Percentiles rank a stretch among this genome's conserved stretches.
Conservation (phyloP, 805 yeast species). For the Candida berthetii region DNA sequence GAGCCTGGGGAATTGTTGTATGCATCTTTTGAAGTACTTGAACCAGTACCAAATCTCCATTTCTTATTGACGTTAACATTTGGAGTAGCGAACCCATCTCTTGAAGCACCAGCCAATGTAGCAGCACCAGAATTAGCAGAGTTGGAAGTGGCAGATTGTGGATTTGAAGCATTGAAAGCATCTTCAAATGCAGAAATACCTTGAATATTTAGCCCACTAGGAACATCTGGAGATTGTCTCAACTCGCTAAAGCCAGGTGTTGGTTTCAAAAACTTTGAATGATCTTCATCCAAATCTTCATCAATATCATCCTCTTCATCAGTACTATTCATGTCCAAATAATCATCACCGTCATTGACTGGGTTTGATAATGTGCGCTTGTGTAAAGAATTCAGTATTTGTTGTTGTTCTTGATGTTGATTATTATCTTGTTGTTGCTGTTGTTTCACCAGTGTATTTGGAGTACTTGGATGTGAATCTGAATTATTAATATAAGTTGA, state of each 20-base stretch:
- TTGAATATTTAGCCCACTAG: constrained; percentile 16
- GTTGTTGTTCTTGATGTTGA: too few relatives aligned
- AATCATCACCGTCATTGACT: constrained; percentile 8
- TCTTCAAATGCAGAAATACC: constrained; percentile 4
- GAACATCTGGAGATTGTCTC: constrained; percentile 14
- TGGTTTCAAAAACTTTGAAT: neutral
- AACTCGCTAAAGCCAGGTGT: constrained; percentile 10
- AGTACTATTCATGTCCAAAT: constrained; percentile 11
- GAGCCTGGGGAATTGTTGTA: neutral
- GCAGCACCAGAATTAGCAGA: neutral
- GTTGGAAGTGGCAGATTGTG: neutral
- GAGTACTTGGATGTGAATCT: constrained; percentile 15
- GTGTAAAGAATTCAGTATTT: too few relatives aligned
- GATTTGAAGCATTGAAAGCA: neutral
- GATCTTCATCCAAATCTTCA: neutral
- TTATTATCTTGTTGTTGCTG: constrained; percentile 1
- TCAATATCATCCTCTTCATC: constrained; percentile 1
- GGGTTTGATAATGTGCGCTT: constrained; percentile 1
- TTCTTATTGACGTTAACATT: too few relatives aligned
- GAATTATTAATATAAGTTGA: constrained; percentile 14
- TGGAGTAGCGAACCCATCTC: too few relatives aligned
- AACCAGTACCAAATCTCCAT: too few relatives aligned
- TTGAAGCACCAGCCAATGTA: neutral
- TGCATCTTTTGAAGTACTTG: too few relatives aligned
- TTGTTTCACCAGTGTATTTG: constrained; percentile 10